These are phyloP conservation scores for Osmozyma mogii DNA, from an alignment of 805 yeast genomes.

Conservation along the genomic window DNA sequence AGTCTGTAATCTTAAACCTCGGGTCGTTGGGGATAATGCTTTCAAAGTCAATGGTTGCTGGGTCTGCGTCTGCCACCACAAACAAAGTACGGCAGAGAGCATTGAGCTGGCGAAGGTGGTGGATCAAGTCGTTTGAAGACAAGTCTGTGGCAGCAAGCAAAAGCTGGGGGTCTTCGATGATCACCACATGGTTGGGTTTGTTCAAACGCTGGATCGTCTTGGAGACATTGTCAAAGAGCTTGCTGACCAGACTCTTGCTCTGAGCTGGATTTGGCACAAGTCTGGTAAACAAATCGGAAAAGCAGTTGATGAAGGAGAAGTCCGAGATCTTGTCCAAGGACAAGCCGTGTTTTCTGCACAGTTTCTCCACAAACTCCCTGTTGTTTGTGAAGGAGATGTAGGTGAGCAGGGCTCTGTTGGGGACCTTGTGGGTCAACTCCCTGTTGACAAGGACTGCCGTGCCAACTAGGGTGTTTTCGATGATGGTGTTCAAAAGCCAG, in stretches of 20 bases:
- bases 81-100: slow-evolving; percentile 24
- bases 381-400: slow-evolving; percentile 30
- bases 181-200: slow-evolving; percentile 17
- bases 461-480: slow-evolving; percentile 45
- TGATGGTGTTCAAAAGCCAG: slow-evolving; percentile 52
- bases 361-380: slow-evolving; percentile 24
- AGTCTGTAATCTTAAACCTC: slow-evolving; percentile 37
- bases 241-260: slow-evolving; percentile 8
- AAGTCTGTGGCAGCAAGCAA: slow-evolving; percentile 36
- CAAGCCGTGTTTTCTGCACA: slow-evolving; percentile 33
- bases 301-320: slow-evolving; percentile 38
- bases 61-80: slow-evolving; percentile 32
- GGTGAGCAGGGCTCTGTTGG: slow-evolving; percentile 21
- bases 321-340: slow-evolving; percentile 16
- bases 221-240: slow-evolving; percentile 13
- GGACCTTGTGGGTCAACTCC: slow-evolving; percentile 15
- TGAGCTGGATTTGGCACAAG: slow-evolving; percentile 17
- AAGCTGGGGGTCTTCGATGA: slow-evolving; percentile 42
- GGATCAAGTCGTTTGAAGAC: slow-evolving; percentile 25
- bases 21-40: slow-evolving; percentile 19
- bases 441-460: slow-evolving; percentile 35
- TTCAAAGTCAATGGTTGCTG: slow-evolving; percentile 25
- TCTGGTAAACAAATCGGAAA: slow-evolving; percentile 37
- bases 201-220: slow-evolving; percentile 4
- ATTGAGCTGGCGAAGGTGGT: slow-evolving; percentile 24